These are phyloP conservation scores for Fusarium temperatum DNA, from an alignment of 2,329 filamentous ascomycete species.

Conservation along the genomic window DNA sequence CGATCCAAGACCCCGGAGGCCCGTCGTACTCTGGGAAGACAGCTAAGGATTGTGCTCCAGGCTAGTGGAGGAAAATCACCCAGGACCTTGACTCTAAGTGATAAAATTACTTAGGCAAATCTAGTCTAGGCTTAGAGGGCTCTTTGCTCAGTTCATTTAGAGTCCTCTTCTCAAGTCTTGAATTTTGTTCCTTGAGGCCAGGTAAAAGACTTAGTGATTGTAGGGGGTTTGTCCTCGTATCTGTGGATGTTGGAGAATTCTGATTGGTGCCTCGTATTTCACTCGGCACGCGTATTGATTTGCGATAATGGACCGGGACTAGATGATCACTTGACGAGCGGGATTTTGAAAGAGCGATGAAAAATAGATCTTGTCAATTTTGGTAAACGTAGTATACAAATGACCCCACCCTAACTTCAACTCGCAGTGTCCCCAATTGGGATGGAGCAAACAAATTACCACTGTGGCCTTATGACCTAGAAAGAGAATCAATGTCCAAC, in stretches of 20 bases:
- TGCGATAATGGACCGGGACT: not conserved
- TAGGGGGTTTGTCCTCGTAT: not conserved
- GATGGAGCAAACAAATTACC: too few species aligned
- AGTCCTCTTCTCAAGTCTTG: too few species aligned
- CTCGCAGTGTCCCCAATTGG: rapidly evolving
- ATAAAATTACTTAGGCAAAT: too few species aligned
- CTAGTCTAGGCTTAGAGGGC: too few species aligned
- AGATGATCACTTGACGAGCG: not conserved
- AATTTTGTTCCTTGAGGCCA: too few species aligned
- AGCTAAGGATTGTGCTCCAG: not conserved
- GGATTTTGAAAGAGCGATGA: not conserved
- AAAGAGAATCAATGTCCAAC: not conserved
- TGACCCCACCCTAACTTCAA: not conserved
- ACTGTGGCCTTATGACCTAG: rapidly evolving
- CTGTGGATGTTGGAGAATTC: not conserved
- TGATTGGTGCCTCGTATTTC: not conserved
- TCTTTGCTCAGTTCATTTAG: too few species aligned
- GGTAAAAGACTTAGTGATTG: not conserved
- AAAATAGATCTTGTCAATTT: not conserved
- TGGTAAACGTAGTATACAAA: not conserved
- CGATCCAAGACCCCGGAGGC: rapidly evolving
- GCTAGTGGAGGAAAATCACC: too few species aligned
- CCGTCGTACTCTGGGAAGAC: not conserved
- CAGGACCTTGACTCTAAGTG: too few species aligned
- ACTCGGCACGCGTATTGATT: not conserved